These are phyloP conservation scores for Panaeolus papilionaceus DNA, from an alignment of 768 basidiomycete species.

Conservation along the genomic window DNA sequence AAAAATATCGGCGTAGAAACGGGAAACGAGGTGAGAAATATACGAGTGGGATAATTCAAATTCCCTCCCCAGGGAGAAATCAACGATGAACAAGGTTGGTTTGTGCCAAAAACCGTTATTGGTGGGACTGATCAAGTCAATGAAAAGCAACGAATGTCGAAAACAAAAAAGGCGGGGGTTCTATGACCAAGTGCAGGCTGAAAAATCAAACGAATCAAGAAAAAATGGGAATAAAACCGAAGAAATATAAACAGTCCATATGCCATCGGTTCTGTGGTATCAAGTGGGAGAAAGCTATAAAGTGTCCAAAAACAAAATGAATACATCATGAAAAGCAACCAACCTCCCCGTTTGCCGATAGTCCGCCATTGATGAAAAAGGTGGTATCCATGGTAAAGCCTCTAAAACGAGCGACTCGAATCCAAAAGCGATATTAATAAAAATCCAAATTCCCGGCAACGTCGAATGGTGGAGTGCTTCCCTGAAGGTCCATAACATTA, in stretches of 20 bases:
- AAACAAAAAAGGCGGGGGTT: background rate
- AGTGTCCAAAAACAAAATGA: conserved; percentile 1
- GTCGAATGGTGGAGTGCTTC: background rate
- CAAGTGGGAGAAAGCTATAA: conserved; percentile 8
- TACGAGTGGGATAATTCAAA: background rate
- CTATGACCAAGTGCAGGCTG: conserved; percentile 3
- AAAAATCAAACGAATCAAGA: background rate
- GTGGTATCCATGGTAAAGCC: conserved; percentile 6
- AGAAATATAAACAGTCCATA: conserved; percentile 6
- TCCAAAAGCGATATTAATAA: background rate
- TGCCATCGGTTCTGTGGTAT: conserved; percentile 11
- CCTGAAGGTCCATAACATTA: conserved; percentile 13
- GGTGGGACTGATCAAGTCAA: conserved; percentile 14
- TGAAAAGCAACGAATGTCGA: conserved; percentile 9
- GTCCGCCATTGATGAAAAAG: background rate
- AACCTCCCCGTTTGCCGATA: background rate
- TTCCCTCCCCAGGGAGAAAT: conserved; percentile 10
- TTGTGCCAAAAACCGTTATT: conserved; percentile 14
- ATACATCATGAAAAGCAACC: conserved; percentile 1
- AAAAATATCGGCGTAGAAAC: background rate
- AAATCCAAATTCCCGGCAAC: background rate
- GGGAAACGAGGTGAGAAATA: background rate
- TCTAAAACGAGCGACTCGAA: background rate
- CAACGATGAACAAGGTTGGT: conserved; percentile 12
- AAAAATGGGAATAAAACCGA: background rate